These are phyloP conservation scores for Ensete glaucum DNA, from an alignment of 176 grass and related monocot species.

Conservation along the genomic window DNA sequence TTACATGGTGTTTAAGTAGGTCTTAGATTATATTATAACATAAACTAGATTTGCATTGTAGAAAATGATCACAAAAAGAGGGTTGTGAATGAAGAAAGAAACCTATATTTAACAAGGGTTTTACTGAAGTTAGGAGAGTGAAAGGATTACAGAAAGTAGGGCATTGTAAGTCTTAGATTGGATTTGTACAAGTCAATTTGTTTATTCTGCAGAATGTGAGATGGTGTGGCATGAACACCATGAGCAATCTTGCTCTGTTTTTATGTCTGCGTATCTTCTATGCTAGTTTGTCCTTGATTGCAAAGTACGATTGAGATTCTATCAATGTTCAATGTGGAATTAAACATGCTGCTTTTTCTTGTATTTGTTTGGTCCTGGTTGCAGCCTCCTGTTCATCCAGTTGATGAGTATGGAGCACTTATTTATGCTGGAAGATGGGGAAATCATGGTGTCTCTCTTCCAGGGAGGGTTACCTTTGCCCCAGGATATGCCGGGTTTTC, in stretches of 20 bases:
- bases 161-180: no score
- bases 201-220: no score
- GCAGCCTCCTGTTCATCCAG: constrained; percentile 24
- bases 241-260: no score
- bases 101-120: no score
- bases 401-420: constrained; percentile 33
- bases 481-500: constrained; percentile 31
- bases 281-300: neutral
- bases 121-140: no score
- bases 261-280: no score
- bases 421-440: constrained; percentile 36
- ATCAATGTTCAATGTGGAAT: neutral
- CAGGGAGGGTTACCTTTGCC: constrained; percentile 31
- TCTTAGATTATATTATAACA: neutral
- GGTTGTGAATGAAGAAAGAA: no score
- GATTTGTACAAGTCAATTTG: no score
- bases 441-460: constrained; percentile 29
- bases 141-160: no score
- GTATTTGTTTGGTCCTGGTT: constrained; percentile 1
- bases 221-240: no score
- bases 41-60: neutral
- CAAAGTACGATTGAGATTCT: neutral
- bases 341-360: neutral
- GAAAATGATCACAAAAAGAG: no score
- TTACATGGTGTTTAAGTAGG: neutral